Evolutionary conservation across 805 yeast genomes (phyloP), one percentile per base, ranked within the genome.

Genomic region (Wickerhamiella nectarea): DNA sequence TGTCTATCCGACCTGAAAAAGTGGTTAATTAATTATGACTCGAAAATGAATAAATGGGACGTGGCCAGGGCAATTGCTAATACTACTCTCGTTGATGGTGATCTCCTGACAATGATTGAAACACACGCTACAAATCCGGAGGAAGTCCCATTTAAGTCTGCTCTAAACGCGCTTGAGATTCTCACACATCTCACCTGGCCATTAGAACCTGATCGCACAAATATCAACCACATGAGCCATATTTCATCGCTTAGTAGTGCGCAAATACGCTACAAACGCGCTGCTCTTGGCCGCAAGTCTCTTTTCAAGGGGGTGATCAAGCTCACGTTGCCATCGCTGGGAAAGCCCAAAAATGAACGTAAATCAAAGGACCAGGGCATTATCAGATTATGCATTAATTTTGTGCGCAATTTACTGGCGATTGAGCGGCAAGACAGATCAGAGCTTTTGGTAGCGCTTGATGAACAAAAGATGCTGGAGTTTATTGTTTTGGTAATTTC

Each of bases 171-270:
- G 47, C 61, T 91, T 44, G 95, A 91, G 59, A 59, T 91, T 6
- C 61, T 91, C 46, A 94, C 84, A 1, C 74, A 83, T 2, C 66
- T 91, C 55, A 81, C 95, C 0, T 81, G 94, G 83, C 97, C 97
- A 0, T 57, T 81, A 5, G 76, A 75, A 26, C 58, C 84, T n/a
- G 71, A 66, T 41, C 61, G 70, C 8, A 31, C 20, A 5, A 18
- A 29, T 11, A 12, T 18, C 19, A 39, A 34, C 29, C 24, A 39
- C 42, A 39, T 21, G 74, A 70, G 17, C 12, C 33, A 31, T 29
- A 31, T 20, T 74, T 73, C n/a, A 70, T 48, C 45, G 4, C 64
- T 87, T 39, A 75, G 75, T 49, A 75, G 72, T 47, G 72, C 77
- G 21, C 95, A 86, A 50, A 53, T 78, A 22, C 54, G 60, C 3